Conservation (phyloP, 1,139 yeast species). For the Meyerozyma guilliermondii region DNA sequence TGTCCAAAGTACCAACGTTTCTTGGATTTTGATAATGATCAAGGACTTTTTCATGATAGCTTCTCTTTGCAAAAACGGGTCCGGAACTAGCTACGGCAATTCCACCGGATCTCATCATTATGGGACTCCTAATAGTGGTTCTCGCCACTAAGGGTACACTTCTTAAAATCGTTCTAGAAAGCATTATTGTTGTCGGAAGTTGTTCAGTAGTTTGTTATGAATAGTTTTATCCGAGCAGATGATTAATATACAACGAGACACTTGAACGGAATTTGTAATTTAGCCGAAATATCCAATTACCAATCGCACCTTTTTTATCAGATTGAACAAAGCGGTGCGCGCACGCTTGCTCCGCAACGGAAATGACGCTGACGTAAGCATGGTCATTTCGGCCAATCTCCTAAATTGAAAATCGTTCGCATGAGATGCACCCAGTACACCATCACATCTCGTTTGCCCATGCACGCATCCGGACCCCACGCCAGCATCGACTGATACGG, state of each 20-base stretch:
- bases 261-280: neutral
- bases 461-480: neutral
- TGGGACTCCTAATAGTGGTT: conserved; percentile 8
- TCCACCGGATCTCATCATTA: conserved; percentile 6
- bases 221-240: neutral
- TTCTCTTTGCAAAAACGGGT: conserved; percentile 17
- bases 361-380: neutral
- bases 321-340: neutral
- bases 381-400: no score
- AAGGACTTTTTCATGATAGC: conserved; percentile 68
- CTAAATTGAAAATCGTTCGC: no score
- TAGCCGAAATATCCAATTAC: neutral
- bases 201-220: neutral
- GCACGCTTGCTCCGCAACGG: neutral
- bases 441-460: no score
- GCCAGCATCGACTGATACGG: neutral
- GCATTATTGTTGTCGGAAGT: conserved; percentile 14
- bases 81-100: conserved; percentile 3
- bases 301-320: neutral
- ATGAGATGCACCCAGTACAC: neutral
- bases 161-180: conserved; percentile 20
- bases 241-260: neutral
- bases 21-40: conserved; percentile 97
- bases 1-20: conserved; percentile 90
- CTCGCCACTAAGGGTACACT: conserved; percentile 8